Evolutionary conservation across 108 stramenopile species (phyloP).

Genomic region (Skeletonema potamos): DNA sequence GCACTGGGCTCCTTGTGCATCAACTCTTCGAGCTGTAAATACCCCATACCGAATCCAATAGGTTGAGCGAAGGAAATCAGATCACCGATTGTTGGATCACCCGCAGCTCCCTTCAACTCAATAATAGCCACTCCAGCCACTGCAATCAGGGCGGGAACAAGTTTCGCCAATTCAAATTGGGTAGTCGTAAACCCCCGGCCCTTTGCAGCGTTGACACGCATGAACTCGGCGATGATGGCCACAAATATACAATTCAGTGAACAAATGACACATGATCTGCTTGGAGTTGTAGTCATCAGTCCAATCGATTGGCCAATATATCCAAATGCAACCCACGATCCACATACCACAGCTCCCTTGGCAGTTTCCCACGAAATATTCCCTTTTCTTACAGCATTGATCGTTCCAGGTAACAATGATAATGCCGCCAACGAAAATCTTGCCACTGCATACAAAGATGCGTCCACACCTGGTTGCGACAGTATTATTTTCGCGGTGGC

Average conservation of each 20-base stretch:
- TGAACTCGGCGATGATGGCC: conserved; percentile 59
- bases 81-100: conserved; percentile 61
- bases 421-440: conserved; percentile 62
- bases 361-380: conserved; percentile 56
- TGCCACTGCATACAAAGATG: conserved; percentile 58
- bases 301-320: conserved; percentile 72
- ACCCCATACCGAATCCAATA: conserved; percentile 78
- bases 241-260: conserved; percentile 77
- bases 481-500: conserved; percentile 61
- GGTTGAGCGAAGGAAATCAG: conserved; percentile 71
- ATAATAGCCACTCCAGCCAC: conserved; percentile 71
- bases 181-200: conserved; percentile 17
- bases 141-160: conserved; percentile 62
- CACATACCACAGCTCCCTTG: conserved; percentile 54
- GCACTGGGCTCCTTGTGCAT: conserved; percentile 64
- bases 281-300: conserved; percentile 60
- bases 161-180: conserved; percentile 50
- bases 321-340: conserved; percentile 75
- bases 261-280: conserved; percentile 73
- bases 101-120: conserved; percentile 63
- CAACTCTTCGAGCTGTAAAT: conserved; percentile 63
- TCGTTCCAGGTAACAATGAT: conserved; percentile 41
- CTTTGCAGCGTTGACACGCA: conserved; percentile 44
- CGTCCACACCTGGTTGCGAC: conserved; percentile 68
- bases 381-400: conserved; percentile 27